phyloP scores from a whole-genome alignment of 768 basidiomycete species.

The Mycena leptocephala region DNA sequence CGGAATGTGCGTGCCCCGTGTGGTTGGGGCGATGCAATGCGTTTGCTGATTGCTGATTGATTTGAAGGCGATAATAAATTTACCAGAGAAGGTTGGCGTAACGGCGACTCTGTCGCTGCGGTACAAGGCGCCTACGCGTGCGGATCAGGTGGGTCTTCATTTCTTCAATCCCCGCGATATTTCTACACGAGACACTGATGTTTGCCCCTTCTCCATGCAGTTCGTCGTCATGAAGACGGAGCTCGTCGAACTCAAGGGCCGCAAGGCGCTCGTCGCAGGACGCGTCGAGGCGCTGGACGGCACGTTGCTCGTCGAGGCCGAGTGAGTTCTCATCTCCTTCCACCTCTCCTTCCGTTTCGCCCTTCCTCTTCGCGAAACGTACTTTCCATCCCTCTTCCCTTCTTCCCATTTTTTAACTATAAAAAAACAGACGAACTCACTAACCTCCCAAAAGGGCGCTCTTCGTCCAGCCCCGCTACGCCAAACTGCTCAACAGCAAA shows the following conservation, averaged over 20 bases:
- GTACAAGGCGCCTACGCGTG: conserved; percentile 91
- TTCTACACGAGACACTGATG: no score
- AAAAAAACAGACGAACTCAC: neutral
- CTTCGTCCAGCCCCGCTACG: conserved; percentile 93
- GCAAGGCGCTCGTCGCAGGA: conserved; percentile 83
- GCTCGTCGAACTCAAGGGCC: conserved; percentile 78
- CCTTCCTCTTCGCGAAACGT: neutral
- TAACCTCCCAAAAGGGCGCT: conserved; percentile 64
- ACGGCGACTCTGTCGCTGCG: conserved; percentile 89
- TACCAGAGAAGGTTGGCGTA: conserved; percentile 93
- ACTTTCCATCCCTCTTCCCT: neutral
- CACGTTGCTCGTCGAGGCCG: conserved; percentile 85
- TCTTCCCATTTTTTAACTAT: neutral
- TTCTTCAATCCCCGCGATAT: no score
- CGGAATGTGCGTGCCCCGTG: conserved; percentile 74
- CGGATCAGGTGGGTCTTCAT: conserved; percentile 79
- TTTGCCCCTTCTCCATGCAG: conserved; percentile 53
- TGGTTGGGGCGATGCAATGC: neutral
- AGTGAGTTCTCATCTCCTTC: conserved; percentile 74
- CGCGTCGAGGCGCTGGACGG: conserved; percentile 88
- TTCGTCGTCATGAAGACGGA: conserved; percentile 88
- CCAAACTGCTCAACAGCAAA: conserved; percentile 78
- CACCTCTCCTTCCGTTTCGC: neutral
- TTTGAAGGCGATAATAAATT: conserved; percentile 83
- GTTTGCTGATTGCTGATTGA: conserved; percentile 6